Base-by-base conservation (phyloP, 768 basidiomycete species). In the Pulveroboletus sp. region DNA sequence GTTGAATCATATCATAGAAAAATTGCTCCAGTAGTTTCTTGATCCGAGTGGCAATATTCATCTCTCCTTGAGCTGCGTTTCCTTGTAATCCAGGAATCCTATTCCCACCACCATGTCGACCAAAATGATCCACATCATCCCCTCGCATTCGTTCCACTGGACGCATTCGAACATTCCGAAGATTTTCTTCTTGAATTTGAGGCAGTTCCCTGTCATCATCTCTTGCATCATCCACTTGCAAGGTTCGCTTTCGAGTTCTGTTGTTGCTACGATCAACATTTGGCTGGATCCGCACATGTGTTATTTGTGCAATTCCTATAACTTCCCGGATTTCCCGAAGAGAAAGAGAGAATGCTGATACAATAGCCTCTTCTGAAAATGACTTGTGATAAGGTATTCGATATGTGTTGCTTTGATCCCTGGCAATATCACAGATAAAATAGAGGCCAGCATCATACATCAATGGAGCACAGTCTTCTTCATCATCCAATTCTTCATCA, bases 371-470 rank as follows among this genome's bases (percentile, higher is more conserved):
- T 0, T 49, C 31, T 5, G 48, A 39, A n/a, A 49, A 17, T 3
- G 37, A 4, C 24, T 50, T 50, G 37, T 50, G 49, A n/a, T 10
- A 50, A 0, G 42, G 49, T 6, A 50, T 21, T 11, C 32, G 37
- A 34, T 32, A 43, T 8, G 37, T 44, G 6, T n/a, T n/a, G 19
- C 31, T 50, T 0, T 4, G 2, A 14, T 50, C 49, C 1, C 2
- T 24, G 23, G 29, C 49, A 20, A 50, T 34, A 9, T 50, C 43
- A 23, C 49, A 50, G 5, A 50, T 11, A 13, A 50, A 40, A 19
- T 50, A 50, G 0, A 50, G 11, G 1, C 49, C 49, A 14, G 38
- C 43, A 16, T 45, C 23, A 23, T 25, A 50, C 49, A 50, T 40
- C 31, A 50, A 38, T 5, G 49, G 37, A 20, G 11, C 7, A 13